A percentile compares a stretch with the other conserved stretches of the same genome.
These are phyloP conservation scores for Colletotrichum chlorophyti DNA, from an alignment of 2,329 filamentous ascomycete genomes.

Conservation along the genomic window DNA sequence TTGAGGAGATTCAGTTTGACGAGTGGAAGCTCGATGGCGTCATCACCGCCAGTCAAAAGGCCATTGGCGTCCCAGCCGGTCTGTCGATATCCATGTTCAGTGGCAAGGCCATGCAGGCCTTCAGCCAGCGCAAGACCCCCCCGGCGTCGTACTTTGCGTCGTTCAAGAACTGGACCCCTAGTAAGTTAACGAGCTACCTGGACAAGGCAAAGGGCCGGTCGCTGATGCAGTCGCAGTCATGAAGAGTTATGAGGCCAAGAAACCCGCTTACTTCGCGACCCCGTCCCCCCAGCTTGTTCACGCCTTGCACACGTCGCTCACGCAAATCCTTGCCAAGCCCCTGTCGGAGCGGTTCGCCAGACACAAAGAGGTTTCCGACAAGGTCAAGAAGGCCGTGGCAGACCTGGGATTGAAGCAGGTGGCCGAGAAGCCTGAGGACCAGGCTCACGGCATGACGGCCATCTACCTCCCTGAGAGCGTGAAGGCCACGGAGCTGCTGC, in stretches of 20 bases:
- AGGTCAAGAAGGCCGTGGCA: conserved; percentile 82
- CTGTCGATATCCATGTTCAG: conserved; percentile 95
- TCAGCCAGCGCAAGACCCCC: conserved; percentile 81
- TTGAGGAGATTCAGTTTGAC: conserved; percentile 95
- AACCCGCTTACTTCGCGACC: conserved; percentile 97
- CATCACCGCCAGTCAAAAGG: conserved; percentile 94
- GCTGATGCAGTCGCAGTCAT: conserved; percentile 68
- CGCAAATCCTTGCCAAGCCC: conserved; percentile 82
- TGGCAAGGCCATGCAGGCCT: conserved; percentile 80
- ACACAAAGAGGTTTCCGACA: conserved; percentile 81
- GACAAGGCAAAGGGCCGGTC: neutral
- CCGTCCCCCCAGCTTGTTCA: conserved; percentile 93
- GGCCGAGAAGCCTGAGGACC: conserved; percentile 83
- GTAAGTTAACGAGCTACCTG: conserved; percentile 51
- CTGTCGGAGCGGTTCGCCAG: conserved; percentile 82
- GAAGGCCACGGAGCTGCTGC: conserved; percentile 81
- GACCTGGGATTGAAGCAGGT: conserved; percentile 88
- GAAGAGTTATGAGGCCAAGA: conserved; percentile 98
- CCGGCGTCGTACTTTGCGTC: conserved; percentile 93
- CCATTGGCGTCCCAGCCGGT: conserved; percentile 92
- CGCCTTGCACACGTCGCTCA: conserved; percentile 88
- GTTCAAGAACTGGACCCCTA: conserved; percentile 96
- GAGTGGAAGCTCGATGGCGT: conserved; percentile 93
- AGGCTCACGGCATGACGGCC: conserved; percentile 97
- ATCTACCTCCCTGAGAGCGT: conserved; percentile 91